Evolutionary conservation across 1,284 basidiomycete genomes (phyloP).

Genomic region (Heterobasidion parviporum): DNA sequence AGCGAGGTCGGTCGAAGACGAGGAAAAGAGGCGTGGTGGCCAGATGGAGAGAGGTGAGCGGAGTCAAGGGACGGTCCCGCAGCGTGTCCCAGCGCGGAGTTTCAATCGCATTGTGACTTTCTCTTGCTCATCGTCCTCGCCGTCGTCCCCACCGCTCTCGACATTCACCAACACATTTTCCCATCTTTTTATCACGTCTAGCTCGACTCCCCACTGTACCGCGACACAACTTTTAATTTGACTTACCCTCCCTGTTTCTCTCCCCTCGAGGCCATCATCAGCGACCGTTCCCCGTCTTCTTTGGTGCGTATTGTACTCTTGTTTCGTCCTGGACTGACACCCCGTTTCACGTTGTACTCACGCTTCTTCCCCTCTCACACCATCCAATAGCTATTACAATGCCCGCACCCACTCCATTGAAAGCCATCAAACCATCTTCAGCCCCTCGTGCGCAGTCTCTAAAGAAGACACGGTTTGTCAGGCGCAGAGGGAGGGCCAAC

Average conservation of each 20-base stretch:
- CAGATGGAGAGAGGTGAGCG: neutral
- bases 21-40: too few relatives aligned
- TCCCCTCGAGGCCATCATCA: neutral
- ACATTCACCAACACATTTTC: constrained; percentile 10
- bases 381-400: constrained; percentile 2
- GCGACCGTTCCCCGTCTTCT: neutral
- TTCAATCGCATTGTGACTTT: constrained; percentile 12
- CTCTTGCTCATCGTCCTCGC: constrained; percentile 8
- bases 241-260: neutral
- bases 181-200: neutral
- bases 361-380: neutral
- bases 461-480: constrained; percentile 29
- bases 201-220: neutral
- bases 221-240: neutral
- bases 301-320: neutral
- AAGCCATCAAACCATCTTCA: constrained; percentile 2
- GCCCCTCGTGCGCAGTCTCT: constrained; percentile 3
- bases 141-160: constrained; percentile 8
- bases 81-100: neutral
- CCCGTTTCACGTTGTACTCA: neutral
- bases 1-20: too few relatives aligned
- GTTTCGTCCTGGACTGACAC: neutral
- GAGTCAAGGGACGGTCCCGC: neutral
- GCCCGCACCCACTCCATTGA: constrained; percentile 7
- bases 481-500: constrained; percentile 47